Evolutionary conservation across 768 basidiomycete genomes (phyloP), one percentile per base, ranked within the genome.

Genomic region (Clavaria fumosa): DNA sequence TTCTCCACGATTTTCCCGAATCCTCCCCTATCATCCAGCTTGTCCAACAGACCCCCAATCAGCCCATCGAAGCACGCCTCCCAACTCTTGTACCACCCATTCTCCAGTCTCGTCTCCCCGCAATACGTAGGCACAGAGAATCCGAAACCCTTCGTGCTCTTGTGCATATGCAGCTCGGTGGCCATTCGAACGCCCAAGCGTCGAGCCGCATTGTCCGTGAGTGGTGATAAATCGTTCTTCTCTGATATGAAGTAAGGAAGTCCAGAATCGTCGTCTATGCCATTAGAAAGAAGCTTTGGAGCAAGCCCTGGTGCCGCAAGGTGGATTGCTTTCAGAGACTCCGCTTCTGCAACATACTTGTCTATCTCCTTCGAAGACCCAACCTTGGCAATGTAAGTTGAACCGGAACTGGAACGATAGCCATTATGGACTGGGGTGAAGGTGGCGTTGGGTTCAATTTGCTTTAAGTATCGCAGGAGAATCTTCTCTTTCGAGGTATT

Each of bases 121-220:
- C 83, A 86, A 49, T 72, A 84, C 4, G 82, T 85, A 1, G 82
- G 78, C 12, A 80, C 65, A 4, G 58, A 56, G 50, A 84, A 85
- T 3, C 83, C 83, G 51, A 72, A 83, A 0, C 72, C 73, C 2
- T 64, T 54, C 4, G 55, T 44, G 40, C 73, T 74, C 45, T 67
- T 58, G 47, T 67, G 60, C 4, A 48, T 48, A 40, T 86, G 83
- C 39, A 86, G 52, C 48, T 84, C 78, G 2, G 57, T 66, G 1
- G 80, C 81, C 39, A 86, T 45, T 30, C 76, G 63, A 52, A 61
- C 62, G 6, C 70, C 83, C 5, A 85, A 62, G 9, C 55, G 47
- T 33, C 55, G 53, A 2, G 70, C 75, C 9, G 71, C 58, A 12
- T 53, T 45, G 17, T 55, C 51, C 9, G 64, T 63, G 11, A 85